Base-by-base conservation (phyloP, 179 eudicot genomes). In the Gypsophila paniculata region DNA sequence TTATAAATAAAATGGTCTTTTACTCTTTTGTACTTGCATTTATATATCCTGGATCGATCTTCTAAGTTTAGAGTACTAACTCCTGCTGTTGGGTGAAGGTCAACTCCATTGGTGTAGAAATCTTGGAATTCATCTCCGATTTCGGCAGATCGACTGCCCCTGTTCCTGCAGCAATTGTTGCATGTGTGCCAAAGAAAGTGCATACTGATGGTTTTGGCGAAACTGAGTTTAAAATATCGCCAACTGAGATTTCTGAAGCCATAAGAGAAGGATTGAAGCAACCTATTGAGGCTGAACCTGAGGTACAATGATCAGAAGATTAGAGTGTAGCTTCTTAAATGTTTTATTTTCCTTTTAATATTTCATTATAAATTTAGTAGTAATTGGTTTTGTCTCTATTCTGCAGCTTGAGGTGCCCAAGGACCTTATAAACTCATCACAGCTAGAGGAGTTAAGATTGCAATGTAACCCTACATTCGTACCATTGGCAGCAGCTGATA, bases 331-430 rank as follows among this genome's bases (percentile, higher is more conserved):
- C 15, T 58, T 58, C 34, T 32, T n/a, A 39, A 42, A 10, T 32
- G 42, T 55, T 8, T 72, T 44, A 18, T 29, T 22, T 17, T 32
- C 29, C 17, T 23, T 36, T 42, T 8, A 68, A 9, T 18, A 19
- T 12, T 9, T 64, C 34, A 65, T 44, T 44, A 42, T 66, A 7
- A 54, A 15, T 26, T n/a, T 36, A 9, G 13, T 68, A 29, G 5
- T 69, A 58, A 22, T 11, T 22, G 34, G 0, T 58, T 58, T 12
- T 51, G 80, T 21, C 3, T 38, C 5, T 36, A 4, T 65, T 65
- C 21, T 84, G 85, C 89, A 94, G 99, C 91, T 95, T 72, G 98
- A 95, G 83, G 94, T 95, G 84, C 99, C 99, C 60, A 95, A 86
- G 78, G 91, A 92, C 75, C 88, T 95, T 70, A 81, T 95, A 74